Base-by-base conservation (phyloP, 257 asterid genomes). In the Craterostigma plantagineum region DNA sequence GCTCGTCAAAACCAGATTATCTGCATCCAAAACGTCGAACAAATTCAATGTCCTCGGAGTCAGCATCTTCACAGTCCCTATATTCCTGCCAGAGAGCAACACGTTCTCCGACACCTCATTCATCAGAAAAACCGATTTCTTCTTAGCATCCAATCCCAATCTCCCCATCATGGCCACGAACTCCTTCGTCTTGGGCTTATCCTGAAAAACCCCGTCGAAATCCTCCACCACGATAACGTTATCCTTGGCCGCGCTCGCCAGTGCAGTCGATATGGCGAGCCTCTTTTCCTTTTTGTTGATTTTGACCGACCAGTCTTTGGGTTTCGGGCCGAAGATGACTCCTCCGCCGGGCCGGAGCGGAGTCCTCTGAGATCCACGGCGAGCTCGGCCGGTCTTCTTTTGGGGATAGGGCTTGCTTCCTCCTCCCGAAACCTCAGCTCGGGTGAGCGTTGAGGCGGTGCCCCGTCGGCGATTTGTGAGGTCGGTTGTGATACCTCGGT, bases 321-420 rank as follows among this genome's bases (percentile, higher is more conserved):
- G 98, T 64, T 74, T 82, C 33, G 98, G 98, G 18, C 98, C 98
- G 17, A 90, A 90, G 17, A 83, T 36, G 10, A 79, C 95, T 0
- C 98, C 98, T 2, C 98, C 98, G 3, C 98, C 98, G 50, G 92
- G 98, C 3, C 98, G 72, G 35, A 87, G 91, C 11, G 95, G 95
- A 27, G 98, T 82, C 1, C 91, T 71, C 50, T 66, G 68, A 9
- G 98, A 87, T 0, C 98, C 95, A 7, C 80, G 92, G 8, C 95
- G 90, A 14, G 95, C 98, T 16, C 75, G 57, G 18, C 95, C 98
- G 42, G 95, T 87, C 27, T 79, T 79, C 71, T 87, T 87, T 51
- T 87, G 93, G 0, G 76, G 77, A 54, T 82, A 87, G 0, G 95
- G 98, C 38, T 87, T 87, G 9, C 16, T 42, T 12, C 98, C 98